Base-by-base conservation (phyloP, 495 filamentous ascomycete genomes). In the Hypomontagnella monticulosa region DNA sequence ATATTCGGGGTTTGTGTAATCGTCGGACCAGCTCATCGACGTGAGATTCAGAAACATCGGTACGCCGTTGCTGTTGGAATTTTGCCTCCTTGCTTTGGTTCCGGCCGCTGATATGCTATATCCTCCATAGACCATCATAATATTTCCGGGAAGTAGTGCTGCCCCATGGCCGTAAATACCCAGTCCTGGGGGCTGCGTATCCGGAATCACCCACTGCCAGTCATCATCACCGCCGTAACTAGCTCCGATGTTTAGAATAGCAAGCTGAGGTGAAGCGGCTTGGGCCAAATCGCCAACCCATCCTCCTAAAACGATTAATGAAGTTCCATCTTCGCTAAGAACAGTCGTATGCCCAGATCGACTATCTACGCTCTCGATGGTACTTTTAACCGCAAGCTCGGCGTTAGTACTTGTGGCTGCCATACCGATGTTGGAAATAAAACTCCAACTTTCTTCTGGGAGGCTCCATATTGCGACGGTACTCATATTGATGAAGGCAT, bases 401-500 rank as follows among this genome's bases (percentile, higher is more conserved):
- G 72, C 69, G 14, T 54, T 71, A 1, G 73, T 62, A 6, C 75
- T 46, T 0, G 84, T 78, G 11, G 84, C 79, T 4, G 78, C 78
- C 10, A 93, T 85, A 1, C 19, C 37, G 14, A 74, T 63, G 14
- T 53, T 46, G 19, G 81, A 80, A 4, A 93, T 77, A 72, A 95
- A 97, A 37, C 82, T 87, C 94, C 94, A 98, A 56, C 84, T 90
- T 64, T 91, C 87, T 65, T 96, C 88, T 3, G 94, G 94, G 14
- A 96, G 79, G 20, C 86, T 92, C 79, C 93, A 97, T 1, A 98
- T 77, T 0, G 94, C 94, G 7, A 94, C 84, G 59, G 92, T 90
- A 32, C 90, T 93, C 90, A 96, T 97, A 72, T 97, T 96, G 71
- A 97, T 86, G 66, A 97, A 97, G 0, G 92, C 94, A 11, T 79